Base-by-base conservation (phyloP, 805 yeast species). In the Clavispora carvajalis region DNA sequence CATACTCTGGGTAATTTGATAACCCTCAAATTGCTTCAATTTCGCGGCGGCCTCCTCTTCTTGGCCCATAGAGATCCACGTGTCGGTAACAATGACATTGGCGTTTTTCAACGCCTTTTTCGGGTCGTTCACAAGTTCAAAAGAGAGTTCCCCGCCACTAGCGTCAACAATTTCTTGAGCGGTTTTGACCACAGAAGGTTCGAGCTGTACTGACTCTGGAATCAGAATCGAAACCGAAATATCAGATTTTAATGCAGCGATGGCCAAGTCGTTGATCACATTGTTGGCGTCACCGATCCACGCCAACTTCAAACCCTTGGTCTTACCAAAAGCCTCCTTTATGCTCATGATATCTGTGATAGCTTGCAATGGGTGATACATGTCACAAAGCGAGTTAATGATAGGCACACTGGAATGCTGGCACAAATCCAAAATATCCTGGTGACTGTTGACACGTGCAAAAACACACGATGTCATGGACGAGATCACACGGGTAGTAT, bases 281-380 rank as follows among this genome's bases (percentile, higher is more conserved):
- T 93, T 93, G 62, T 93, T 93, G 22, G 97, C 82, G 61, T 91
- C 99, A 44, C 99, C 99, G 15, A 93, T 80, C 99, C 99, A 91
- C 2, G 96, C 80, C 36, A 91, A 65, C 53, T 88, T 90, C 48
- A 89, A 73, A 4, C 79, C 80, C 47, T 77, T 60, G 1, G 74
- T 63, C 22, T 62, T 65, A 4, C 79, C 77, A 55, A 86, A 85
- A 4, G 80, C 63, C 63, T 93, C 97, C 48, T 82, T 79, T 44
- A 93, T 84, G 3, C 98, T 90, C 50, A 87, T 67, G 42, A 93
- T 53, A 61, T 93, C 99, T 42, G 97, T 81, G 48, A 93, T 85
- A 3, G 98, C 95, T 67, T 93, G 99, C 56, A 91, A 71, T 17
- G 99, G 99, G 62, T 93, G 99, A 65, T 76, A 93, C 44, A 69